Percentiles rank a stretch among this genome's conserved stretches.
Conservation (phyloP, 345 rosid species). For the Hibiscus mutabilis region DNA sequence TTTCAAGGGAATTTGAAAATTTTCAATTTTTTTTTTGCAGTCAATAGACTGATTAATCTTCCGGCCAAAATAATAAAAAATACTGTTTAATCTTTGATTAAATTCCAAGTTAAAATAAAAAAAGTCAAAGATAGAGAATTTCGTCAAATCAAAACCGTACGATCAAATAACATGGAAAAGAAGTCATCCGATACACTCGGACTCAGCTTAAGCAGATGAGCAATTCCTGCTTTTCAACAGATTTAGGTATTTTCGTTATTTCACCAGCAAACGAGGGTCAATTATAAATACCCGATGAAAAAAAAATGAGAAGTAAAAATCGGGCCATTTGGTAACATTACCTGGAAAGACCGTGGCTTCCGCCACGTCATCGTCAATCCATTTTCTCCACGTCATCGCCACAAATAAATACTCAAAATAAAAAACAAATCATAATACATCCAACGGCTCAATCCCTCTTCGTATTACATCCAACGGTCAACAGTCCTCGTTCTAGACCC, state of each 20-base stretch:
- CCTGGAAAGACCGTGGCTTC: conserved; percentile 12
- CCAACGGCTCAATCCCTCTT: conserved; percentile 23
- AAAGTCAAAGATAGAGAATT: not conserved
- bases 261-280: not conserved
- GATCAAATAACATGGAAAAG: not conserved
- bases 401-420: not conserved
- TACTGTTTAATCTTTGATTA: too few relatives aligned
- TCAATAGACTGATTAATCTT: too few relatives aligned
- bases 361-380: conserved; percentile 35
- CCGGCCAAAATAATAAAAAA: too few relatives aligned
- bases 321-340: conserved; percentile 18
- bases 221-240: not conserved
- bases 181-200: not conserved
- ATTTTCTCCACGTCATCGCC: conserved; percentile 35
- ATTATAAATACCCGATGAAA: not conserved
- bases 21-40: too few relatives aligned
- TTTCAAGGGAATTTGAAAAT: too few relatives aligned
- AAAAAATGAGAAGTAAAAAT: not conserved
- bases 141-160: too few relatives aligned
- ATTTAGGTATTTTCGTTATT: not conserved
- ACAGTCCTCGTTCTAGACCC: conserved; percentile 44
- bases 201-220: not conserved
- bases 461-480: conserved; percentile 41
- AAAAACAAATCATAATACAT: not conserved
- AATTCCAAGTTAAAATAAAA: too few relatives aligned